A percentile compares a stretch with the other conserved stretches of the same genome.
phyloP scores from a whole-genome alignment of 495 filamentous ascomycete species.

The Aspergillus saccharolyticus region DNA sequence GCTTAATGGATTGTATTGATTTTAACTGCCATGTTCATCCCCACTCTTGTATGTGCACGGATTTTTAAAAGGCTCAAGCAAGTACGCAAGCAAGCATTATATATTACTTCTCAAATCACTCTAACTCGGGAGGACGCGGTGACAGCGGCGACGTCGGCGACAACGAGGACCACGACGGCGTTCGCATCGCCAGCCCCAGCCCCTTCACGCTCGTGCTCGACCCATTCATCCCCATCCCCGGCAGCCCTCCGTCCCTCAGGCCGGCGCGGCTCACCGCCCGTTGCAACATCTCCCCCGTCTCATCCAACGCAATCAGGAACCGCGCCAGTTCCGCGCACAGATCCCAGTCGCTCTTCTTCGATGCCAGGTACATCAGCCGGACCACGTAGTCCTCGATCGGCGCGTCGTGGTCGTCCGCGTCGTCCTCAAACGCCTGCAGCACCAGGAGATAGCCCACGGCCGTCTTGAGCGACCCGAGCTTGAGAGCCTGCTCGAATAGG shows the following conservation, averaged over 20 bases:
- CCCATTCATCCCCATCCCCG: constrained; percentile 21
- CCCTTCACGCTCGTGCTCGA: constrained; percentile 34
- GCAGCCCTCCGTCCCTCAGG: constrained; percentile 27
- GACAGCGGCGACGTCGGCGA: constrained; percentile 33
- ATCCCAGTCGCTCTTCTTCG: constrained; percentile 87
- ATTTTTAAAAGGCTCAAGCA: no score
- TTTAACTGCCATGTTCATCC: neutral
- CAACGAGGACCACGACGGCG: constrained; percentile 36
- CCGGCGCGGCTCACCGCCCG: constrained; percentile 71
- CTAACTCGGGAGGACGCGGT: constrained; percentile 6
- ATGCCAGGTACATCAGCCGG: constrained; percentile 73
- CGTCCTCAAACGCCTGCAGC: constrained; percentile 86
- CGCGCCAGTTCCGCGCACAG: constrained; percentile 90
- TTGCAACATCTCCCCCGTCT: constrained; percentile 73
- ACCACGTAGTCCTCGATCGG: constrained; percentile 60
- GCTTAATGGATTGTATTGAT: neutral
- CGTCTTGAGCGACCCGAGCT: constrained; percentile 81
- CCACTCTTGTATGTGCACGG: no score
- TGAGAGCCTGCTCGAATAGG: constrained; percentile 86
- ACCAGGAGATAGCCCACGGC: constrained; percentile 96
- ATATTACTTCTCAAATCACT: no score
- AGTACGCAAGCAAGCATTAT: no score
- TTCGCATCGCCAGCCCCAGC: constrained; percentile 33
- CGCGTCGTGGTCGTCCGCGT: constrained; percentile 65
- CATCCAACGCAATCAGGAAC: constrained; percentile 89